Evolutionary conservation across 768 basidiomycete species (phyloP).

Genomic region (Rhodocollybia butyracea): DNA sequence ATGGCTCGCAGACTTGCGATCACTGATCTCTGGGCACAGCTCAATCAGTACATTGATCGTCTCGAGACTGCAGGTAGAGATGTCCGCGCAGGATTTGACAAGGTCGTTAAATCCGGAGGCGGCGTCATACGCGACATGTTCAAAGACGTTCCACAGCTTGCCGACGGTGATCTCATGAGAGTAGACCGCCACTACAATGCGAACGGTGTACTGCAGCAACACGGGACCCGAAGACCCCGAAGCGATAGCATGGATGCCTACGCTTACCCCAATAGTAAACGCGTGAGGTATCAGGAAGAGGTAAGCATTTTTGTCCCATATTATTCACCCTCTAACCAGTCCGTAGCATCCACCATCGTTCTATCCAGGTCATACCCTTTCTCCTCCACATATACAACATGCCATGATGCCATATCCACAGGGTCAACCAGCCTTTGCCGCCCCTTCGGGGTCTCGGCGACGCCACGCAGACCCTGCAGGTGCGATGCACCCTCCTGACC

Average conservation of each 20-base stretch:
- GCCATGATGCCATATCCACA: conserved; percentile 1
- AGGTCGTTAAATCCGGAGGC: background rate
- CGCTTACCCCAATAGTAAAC: conserved; percentile 2
- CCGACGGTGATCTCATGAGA: background rate
- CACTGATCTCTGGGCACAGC: conserved; percentile 1
- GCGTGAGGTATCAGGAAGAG: conserved; percentile 4
- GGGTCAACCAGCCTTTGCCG: background rate
- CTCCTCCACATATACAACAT: conserved; percentile 11
- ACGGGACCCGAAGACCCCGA: conserved; percentile 6
- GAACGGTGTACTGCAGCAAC: background rate
- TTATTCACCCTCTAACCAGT: background rate
- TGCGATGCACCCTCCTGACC: conserved; percentile 1
- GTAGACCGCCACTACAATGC: background rate
- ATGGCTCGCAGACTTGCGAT: conserved; percentile 1
- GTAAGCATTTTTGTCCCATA: background rate
- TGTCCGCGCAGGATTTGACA: background rate
- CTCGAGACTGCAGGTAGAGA: conserved; percentile 1
- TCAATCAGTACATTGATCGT: conserved; percentile 5
- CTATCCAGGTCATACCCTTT: background rate
- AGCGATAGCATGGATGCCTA: conserved; percentile 7
- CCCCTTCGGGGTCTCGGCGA: background rate
- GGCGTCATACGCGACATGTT: conserved; percentile 1
- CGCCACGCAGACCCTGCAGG: conserved; percentile 1
- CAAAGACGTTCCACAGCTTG: conserved; percentile 1
- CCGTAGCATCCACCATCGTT: background rate